Conservation (phyloP, 2,329 filamentous ascomycete species). For the Coniochaeta sp. region DNA sequence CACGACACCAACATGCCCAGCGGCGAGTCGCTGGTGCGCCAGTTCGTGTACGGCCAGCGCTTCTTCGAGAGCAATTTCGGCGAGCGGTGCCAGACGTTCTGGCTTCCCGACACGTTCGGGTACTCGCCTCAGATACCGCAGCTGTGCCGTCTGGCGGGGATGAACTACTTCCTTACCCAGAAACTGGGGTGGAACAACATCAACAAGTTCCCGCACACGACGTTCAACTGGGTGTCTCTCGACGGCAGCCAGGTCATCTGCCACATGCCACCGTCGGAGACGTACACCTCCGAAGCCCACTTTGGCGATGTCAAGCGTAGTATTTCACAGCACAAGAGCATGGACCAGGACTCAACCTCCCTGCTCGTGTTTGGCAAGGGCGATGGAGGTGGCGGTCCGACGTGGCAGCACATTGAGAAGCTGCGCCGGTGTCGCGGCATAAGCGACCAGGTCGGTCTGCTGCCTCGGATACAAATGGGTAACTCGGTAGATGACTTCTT, state of each 20-base stretch:
- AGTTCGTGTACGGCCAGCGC: conserved; percentile 92
- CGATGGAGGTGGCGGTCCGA: conserved; percentile 91
- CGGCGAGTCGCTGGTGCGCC: conserved; percentile 86
- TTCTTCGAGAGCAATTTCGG: conserved; percentile 95
- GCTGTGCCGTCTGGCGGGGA: conserved; percentile 86
- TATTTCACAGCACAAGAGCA: conserved; percentile 85
- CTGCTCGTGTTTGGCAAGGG: conserved; percentile 94
- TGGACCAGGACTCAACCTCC: conserved; percentile 87
- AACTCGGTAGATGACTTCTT: conserved; percentile 94
- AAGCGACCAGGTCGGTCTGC: conserved; percentile 73
- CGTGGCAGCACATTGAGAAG: conserved; percentile 91
- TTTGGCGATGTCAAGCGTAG: conserved; percentile 92
- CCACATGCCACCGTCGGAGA: conserved; percentile 94
- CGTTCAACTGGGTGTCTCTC: conserved; percentile 95
- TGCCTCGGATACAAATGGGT: conserved; percentile 85
- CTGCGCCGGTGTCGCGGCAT: conserved; percentile 86
- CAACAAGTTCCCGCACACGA: conserved; percentile 97
- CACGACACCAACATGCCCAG: conserved; percentile 97
- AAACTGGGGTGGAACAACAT: conserved; percentile 99
- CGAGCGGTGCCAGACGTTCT: conserved; percentile 82
- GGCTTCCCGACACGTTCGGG: conserved; percentile 96
- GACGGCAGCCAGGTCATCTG: conserved; percentile 96
- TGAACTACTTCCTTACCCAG: conserved; percentile 95
- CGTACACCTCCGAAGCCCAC: conserved; percentile 89
- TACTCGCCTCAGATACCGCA: conserved; percentile 95